Percentiles rank a stretch among this genome's conserved stretches.
phyloP scores from a whole-genome alignment of 108 stramenopile species.

The Skeletonema grethae region DNA sequence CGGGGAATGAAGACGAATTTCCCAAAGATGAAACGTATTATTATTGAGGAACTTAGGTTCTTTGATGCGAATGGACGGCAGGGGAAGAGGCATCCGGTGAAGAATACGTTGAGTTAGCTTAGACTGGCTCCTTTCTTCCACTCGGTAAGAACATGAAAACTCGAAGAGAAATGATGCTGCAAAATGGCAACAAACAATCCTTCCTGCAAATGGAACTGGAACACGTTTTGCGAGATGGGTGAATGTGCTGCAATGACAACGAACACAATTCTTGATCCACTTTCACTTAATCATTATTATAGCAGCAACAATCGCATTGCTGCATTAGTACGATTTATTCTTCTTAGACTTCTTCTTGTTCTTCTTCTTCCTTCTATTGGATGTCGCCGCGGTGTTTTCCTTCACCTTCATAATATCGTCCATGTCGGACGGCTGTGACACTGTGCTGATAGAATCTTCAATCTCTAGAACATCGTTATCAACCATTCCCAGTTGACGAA shows the following conservation, averaged over 20 bases:
- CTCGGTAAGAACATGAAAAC: no score
- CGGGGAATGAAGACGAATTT: constrained; percentile 37
- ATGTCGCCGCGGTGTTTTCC: not conserved
- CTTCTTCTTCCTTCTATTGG: not conserved
- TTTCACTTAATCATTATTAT: not conserved
- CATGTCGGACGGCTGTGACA: not conserved
- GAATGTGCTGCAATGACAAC: no score
- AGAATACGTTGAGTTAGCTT: constrained; percentile 39
- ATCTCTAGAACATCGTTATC: not conserved
- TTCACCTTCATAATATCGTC: not conserved
- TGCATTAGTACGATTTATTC: not conserved
- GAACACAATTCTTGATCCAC: not conserved
- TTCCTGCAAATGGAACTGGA: no score
- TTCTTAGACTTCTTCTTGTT: not conserved
- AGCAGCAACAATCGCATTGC: no score
- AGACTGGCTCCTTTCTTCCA: not conserved
- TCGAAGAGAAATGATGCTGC: no score
- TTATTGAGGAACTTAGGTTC: constrained; percentile 50
- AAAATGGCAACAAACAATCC: no score
- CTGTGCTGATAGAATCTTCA: not conserved
- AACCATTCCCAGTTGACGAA: not conserved
- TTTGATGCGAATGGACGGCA: constrained; percentile 42
- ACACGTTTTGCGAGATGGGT: no score
- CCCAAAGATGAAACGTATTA: constrained; percentile 45
- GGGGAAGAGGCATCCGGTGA: constrained; percentile 47